Base-by-base conservation (phyloP, 441 rosid species). In the Lagerstroemia fauriei region DNA sequence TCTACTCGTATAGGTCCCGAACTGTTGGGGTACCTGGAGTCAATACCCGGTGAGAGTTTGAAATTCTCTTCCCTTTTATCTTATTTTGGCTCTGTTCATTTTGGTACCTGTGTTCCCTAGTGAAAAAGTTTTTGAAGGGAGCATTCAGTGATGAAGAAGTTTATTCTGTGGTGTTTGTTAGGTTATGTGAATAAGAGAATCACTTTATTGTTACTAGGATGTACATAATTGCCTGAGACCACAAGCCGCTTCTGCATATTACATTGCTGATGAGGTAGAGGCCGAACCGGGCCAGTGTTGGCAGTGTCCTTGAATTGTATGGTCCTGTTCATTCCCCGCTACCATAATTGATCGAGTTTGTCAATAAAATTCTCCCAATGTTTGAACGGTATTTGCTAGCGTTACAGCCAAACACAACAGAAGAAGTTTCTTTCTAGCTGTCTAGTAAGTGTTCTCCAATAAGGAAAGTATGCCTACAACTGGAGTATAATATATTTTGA, bases 1-100 rank as follows among this genome's bases (percentile, higher is more conserved):
- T 94, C 95, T 16, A 85, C 89, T 78, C 90, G 85, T 76, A 91
- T 93, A 82, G 93, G 98, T 76, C 83, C 90, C 3, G 91, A 94
- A 86, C 92, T 96, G 77, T 86, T 96, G 89, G 93, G 90, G 68
- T 96, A 94, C 87, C 88, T 96, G 44, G 94, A 93, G 83, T 92
- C 99, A 73, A 93, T 95, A 88, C 89, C 96, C 86, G 99, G 99
- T 92, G 48, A 44, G 25, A 38, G 44, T 38, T 27, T 46, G 50
- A 32, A 61, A 13, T 11, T 27, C 32, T 56, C 18, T 24, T 48
- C 14, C 51, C 8, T 12, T 8, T 8, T 12, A 12, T 48, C 10
- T 48, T 48, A 48, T 48, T 10, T 48, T 48, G 9, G 9, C 11
- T 48, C 11, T 10, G 14, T 14, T 48, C 51, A 8, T 38, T 38